Evolutionary conservation across 371 early-diverging fungal genomes (phyloP).

Genomic region (Circinella minor): DNA sequence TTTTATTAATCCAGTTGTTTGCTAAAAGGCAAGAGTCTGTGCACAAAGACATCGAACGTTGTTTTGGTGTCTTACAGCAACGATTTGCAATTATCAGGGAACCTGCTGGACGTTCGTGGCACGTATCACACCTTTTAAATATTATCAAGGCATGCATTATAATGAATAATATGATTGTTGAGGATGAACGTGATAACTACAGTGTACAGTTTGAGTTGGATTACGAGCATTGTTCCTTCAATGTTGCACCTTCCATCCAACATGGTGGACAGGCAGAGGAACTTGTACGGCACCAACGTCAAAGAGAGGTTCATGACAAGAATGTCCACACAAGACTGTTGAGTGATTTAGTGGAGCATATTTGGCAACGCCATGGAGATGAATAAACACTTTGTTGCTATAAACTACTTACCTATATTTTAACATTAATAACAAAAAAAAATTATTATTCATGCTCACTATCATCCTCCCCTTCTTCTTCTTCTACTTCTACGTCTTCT

Average conservation of each 20-base stretch:
- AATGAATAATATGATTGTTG: conserved; percentile 3
- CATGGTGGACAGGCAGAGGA: neutral
- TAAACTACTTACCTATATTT: neutral
- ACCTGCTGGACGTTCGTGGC: neutral
- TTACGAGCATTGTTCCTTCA: neutral
- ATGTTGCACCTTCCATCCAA: neutral
- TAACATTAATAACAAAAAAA: neutral
- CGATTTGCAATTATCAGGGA: neutral
- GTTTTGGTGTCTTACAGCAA: neutral
- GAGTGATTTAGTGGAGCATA: neutral
- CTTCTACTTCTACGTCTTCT: neutral
- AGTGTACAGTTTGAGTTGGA: neutral
- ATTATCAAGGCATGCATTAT: conserved; percentile 2
- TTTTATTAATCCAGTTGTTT: conserved; percentile 1
- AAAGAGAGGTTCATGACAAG: neutral
- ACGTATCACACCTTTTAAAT: neutral
- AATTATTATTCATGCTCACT: neutral
- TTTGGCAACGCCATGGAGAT: neutral
- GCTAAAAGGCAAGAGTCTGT: neutral
- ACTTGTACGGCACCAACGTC: neutral
- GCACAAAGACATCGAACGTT: neutral
- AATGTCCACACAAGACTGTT: neutral
- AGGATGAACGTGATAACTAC: neutral
- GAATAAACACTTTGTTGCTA: neutral
- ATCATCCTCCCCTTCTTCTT: neutral